Base-by-base conservation (phyloP, 2,329 filamentous ascomycete genomes). In the Daldinia sp. region DNA sequence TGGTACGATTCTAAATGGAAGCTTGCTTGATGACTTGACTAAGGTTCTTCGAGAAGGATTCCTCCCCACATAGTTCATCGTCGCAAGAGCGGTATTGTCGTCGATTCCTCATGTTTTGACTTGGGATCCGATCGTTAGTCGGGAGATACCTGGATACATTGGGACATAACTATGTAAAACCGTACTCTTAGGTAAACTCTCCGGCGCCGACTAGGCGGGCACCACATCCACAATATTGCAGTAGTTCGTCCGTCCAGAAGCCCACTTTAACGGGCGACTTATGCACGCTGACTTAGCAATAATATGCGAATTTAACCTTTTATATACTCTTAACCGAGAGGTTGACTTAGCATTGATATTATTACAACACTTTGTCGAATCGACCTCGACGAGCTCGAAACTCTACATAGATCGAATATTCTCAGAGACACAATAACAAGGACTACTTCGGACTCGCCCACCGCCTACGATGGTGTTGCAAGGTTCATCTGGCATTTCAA, bases 21-120 rank as follows among this genome's bases (percentile, higher is more conserved):
- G 17, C 17, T 27, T 15, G 29, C 29, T 51, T 41, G 48, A 54
- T 55, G 11, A 9, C 63, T 66, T 63, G 63, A 60, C 56, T 50
- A 32, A 55, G 54, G 45, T 29, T 43, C 60, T 63, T 66, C 64
- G 52, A 66, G 60, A 66, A 59, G 35, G n/a, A 47, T 61, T 34
- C 32, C 45, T 51, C 59, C 27, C 55, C 60, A 47, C 59, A 59
- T 43, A 39, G 47, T 49, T n/a, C 43, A 13, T 21, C 8, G n/a
- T 48, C n/a, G 8, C 11, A 19, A 17, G n/a, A 47, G 51, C 10
- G 29, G 27, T 34, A 19, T 37, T n/a, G 35, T 57, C 41, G 23
- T 58, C 19, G 32, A 62, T 61, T 47, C 49, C 47, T 48, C 15
- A 29, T 47, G 43, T 45, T 10, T 45, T 34, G 30, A 50, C 39